phyloP scores from a whole-genome alignment of 2,329 filamentous ascomycete genomes.

The Lachnellula hyalina region DNA sequence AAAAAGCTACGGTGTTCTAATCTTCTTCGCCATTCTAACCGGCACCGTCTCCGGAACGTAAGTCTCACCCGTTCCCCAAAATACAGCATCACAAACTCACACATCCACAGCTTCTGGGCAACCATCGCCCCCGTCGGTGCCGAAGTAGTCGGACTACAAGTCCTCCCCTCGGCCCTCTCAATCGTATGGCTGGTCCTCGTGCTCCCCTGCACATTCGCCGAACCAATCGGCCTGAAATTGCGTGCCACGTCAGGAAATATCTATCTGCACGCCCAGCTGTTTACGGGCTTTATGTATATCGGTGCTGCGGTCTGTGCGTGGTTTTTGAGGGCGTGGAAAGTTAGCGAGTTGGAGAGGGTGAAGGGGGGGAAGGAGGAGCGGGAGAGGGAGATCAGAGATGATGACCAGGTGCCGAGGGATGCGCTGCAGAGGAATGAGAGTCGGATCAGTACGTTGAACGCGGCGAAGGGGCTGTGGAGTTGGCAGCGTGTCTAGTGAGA shows the following conservation, averaged over 20 bases:
- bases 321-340: conserved; percentile 56
- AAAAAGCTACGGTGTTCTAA: conserved; percentile 56
- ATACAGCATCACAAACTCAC: neutral
- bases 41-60: conserved; percentile 62
- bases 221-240: conserved; percentile 52
- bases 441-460: conserved; percentile 16
- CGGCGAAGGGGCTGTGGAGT: conserved; percentile 21
- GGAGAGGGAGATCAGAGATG: conserved; percentile 12
- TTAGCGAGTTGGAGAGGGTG: conserved; percentile 44
- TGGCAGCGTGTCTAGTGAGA: conserved; percentile 18
- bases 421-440: conserved; percentile 9
- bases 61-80: neutral
- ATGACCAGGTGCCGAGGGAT: conserved; percentile 12
- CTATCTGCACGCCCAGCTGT: conserved; percentile 55
- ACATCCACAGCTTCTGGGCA: conserved; percentile 49
- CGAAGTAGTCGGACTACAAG: conserved; percentile 66
- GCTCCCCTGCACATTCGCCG: conserved; percentile 64
- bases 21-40: conserved; percentile 64
- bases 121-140: conserved; percentile 65
- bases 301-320: conserved; percentile 47
- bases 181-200: conserved; percentile 68
- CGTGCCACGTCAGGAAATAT: conserved; percentile 41
- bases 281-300: conserved; percentile 58
- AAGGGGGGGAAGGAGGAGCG: conserved; percentile 9
- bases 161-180: conserved; percentile 64